Percentiles rank a stretch among this genome's conserved stretches.
These are phyloP conservation scores for Daucus carota DNA, from an alignment of 129 eudicot genomes.

Conservation along the genomic window DH1_v3.0 NC_030388.2:29241501-29242000, in stretches of 20 bases:
- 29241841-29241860: too few relatives aligned
- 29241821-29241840: too few relatives aligned
- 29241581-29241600: slow-evolving; percentile 49
- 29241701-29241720: slow-evolving; percentile 96
- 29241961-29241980: too few relatives aligned
- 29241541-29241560: slow-evolving; percentile 80
- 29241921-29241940: too few relatives aligned
- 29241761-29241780: not conserved
- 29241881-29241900: not conserved
- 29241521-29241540: slow-evolving; percentile 95
- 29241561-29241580: slow-evolving; percentile 41
- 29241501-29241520: slow-evolving; percentile 96
- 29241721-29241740: slow-evolving; percentile 49
- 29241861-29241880: too few relatives aligned
- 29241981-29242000: not conserved
- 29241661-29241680: slow-evolving; percentile 90
- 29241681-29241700: slow-evolving; percentile 72
- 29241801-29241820: not conserved
- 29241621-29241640: slow-evolving; percentile 81
- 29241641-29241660: slow-evolving; percentile 87
- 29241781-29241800: not conserved
- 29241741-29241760: too few relatives aligned
- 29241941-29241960: not conserved
- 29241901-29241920: slow-evolving; percentile 13
- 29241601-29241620: slow-evolving; percentile 98